Conservation (phyloP, 805 yeast species). For the Ogataea populi-albae region DNA sequence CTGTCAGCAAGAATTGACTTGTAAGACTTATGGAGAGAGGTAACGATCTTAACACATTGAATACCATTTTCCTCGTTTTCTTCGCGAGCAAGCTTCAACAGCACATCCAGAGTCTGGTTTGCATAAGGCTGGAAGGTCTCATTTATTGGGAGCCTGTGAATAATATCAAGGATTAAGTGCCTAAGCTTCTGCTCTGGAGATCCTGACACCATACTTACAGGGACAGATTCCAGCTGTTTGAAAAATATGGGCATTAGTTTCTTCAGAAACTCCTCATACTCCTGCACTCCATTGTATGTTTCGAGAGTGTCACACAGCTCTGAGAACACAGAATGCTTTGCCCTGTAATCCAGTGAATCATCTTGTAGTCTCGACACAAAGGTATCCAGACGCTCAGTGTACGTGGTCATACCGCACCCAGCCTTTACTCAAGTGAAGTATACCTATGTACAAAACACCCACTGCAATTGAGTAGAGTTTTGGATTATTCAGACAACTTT, state of each 20-base stretch:
- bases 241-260: constrained; percentile 69
- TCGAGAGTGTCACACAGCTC: constrained; percentile 88
- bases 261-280: constrained; percentile 72
- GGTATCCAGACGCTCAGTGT: constrained; percentile 53
- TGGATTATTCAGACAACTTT: too few species aligned
- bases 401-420: constrained; percentile 10
- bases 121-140: constrained; percentile 77
- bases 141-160: constrained; percentile 79
- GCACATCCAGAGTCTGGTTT: constrained; percentile 51
- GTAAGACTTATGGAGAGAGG: constrained; percentile 82
- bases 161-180: constrained; percentile 68
- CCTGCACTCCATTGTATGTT: constrained; percentile 74
- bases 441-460: too few species aligned
- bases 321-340: constrained; percentile 66
- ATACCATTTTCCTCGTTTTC: constrained; percentile 98
- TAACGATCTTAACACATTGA: constrained; percentile 80
- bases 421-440: too few species aligned
- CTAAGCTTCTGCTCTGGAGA: constrained; percentile 78
- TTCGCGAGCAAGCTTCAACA: constrained; percentile 56
- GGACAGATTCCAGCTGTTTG: constrained; percentile 59
- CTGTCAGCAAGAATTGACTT: constrained; percentile 63
- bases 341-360: constrained; percentile 52
- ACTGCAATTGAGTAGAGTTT: too few species aligned
- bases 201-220: constrained; percentile 63
- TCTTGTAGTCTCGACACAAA: constrained; percentile 61